These are phyloP conservation scores for Pleurotus giganteus DNA, from an alignment of 768 basidiomycete species.

Conservation along the genomic window DNA sequence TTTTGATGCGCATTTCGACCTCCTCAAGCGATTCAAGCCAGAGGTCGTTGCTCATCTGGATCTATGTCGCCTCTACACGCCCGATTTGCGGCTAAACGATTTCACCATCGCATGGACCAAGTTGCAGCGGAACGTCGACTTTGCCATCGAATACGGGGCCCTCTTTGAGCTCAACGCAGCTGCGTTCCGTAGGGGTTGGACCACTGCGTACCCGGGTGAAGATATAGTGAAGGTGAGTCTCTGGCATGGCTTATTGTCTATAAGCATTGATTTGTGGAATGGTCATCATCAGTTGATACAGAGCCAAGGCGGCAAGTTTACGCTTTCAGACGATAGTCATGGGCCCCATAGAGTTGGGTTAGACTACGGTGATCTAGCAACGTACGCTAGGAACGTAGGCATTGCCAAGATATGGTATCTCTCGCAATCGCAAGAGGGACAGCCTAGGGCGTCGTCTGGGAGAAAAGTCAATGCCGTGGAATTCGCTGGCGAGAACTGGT, in stretches of 20 bases:
- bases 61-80: constrained; percentile 84
- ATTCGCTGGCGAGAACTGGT: constrained; percentile 54
- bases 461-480: constrained; percentile 41
- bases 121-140: constrained; percentile 72
- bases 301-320: constrained; percentile 67
- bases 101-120: constrained; percentile 61
- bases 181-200: constrained; percentile 91
- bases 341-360: constrained; percentile 85
- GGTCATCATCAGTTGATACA: constrained; percentile 58
- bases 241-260: constrained; percentile 1
- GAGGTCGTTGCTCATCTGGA: constrained; percentile 94
- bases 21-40: constrained; percentile 72
- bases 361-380: constrained; percentile 68
- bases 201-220: constrained; percentile 73
- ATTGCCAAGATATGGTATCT: constrained; percentile 70
- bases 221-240: constrained; percentile 69
- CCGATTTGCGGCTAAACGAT: constrained; percentile 51
- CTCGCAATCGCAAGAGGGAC: constrained; percentile 29
- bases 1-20: constrained; percentile 80
- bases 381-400: constrained; percentile 62
- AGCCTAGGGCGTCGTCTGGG: constrained; percentile 37
- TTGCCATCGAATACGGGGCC: constrained; percentile 78
- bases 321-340: constrained; percentile 95
- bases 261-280: constrained; percentile 4
- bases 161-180: constrained; percentile 93